Base-by-base conservation (phyloP, 1,139 yeast genomes). In the Taphrina confusa region DNA sequence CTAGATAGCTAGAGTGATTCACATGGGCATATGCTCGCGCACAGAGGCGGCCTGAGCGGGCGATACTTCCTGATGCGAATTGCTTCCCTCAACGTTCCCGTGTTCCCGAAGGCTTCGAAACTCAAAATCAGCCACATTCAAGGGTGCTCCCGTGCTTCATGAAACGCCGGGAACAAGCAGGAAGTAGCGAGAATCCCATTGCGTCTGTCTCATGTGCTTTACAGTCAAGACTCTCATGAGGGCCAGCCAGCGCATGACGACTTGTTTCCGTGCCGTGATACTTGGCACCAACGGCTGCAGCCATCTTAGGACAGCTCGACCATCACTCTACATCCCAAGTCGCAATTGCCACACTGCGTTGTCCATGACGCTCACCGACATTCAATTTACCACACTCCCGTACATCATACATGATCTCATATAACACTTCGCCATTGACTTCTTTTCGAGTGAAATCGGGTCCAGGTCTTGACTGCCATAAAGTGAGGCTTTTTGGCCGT, bases 161-260 rank as follows among this genome's bases (percentile, higher is more conserved):
- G 14, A 12, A 12, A 33, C 37, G 37, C 37, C 14, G 37, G 37
- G 42, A 9, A 18, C 18, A 37, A n/a, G n/a, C 42, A 37, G 42
- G 42, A 14, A 11, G n/a, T 25, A 37, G 42, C 25, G 9, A 11
- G 42, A 18, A 37, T 37, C 42, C 42, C 42, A n/a, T 37, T 37
- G 25, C 42, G 42, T 37, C 42, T 37, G 42, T 37, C 42, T 37
- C 42, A 37, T 18, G n/a, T n/a, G n/a, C n/a, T n/a, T n/a, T n/a
- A n/a, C n/a, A n/a, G n/a, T n/a, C n/a, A n/a, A n/a, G n/a, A n/a
- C n/a, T n/a, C n/a, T n/a, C n/a, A n/a, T n/a, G n/a, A n/a, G n/a
- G n/a, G n/a, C n/a, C n/a, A n/a, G n/a, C n/a, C n/a, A n/a, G n/a
- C n/a, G n/a, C n/a, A n/a, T n/a, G n/a, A n/a, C n/a, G n/a, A n/a